A percentile compares a stretch with the other conserved stretches of the same genome.
Evolutionary conservation across 129 eudicot genomes (phyloP).

Genomic region (Lactuca sativa): DNA sequence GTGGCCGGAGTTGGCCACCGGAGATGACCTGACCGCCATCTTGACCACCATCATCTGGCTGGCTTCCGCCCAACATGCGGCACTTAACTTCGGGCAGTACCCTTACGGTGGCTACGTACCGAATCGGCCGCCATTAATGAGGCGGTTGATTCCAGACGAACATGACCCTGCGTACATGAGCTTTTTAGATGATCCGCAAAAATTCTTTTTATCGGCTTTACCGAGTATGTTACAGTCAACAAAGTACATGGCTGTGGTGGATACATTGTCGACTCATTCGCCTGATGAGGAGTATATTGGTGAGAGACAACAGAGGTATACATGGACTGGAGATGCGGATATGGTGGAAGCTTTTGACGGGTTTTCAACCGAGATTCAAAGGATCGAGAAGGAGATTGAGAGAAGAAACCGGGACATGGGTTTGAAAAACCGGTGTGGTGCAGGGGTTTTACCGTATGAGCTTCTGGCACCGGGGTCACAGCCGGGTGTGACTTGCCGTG

Average conservation of each 20-base stretch:
- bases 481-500: slow-evolving; percentile 88
- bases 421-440: slow-evolving; percentile 86
- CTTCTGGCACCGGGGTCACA: slow-evolving; percentile 84
- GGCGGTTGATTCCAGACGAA: slow-evolving; percentile 70
- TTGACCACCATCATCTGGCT: slow-evolving; percentile 90
- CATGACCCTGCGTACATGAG: slow-evolving; percentile 64
- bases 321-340: slow-evolving; percentile 76
- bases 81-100: slow-evolving; percentile 93
- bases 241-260: slow-evolving; percentile 94
- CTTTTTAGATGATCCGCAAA: slow-evolving; percentile 71
- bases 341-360: slow-evolving; percentile 65
- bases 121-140: slow-evolving; percentile 78
- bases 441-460: slow-evolving; percentile 91
- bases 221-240: slow-evolving; percentile 82
- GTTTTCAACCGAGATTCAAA: slow-evolving; percentile 62
- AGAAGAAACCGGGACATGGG: slow-evolving; percentile 49
- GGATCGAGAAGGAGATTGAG: slow-evolving; percentile 80
- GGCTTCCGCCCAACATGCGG: slow-evolving; percentile 93
- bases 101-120: slow-evolving; percentile 93
- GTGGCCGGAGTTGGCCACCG: slow-evolving; percentile 75
- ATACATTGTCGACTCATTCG: slow-evolving; percentile 85
- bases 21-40: slow-evolving; percentile 61
- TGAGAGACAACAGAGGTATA: slow-evolving; percentile 60
- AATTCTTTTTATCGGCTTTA: slow-evolving; percentile 56
- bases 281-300: slow-evolving; percentile 97